Percentiles rank a stretch among this genome's conserved stretches.
Evolutionary conservation across 2,329 filamentous ascomycete species (phyloP).

Genomic region (Curvularia spicifera): DNA sequence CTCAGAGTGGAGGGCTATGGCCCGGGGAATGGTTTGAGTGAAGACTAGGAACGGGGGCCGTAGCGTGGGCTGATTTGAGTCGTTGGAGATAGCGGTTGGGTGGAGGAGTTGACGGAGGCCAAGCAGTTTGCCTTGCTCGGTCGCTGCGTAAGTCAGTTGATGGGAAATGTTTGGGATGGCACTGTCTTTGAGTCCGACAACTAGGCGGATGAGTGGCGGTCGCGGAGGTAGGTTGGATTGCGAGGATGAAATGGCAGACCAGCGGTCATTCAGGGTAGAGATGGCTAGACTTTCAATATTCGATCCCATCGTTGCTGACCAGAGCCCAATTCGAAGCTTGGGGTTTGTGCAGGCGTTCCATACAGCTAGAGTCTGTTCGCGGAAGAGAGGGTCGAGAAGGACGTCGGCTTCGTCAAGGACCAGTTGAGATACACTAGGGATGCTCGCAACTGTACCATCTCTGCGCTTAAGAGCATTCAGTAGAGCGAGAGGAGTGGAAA

Average conservation of each 20-base stretch:
- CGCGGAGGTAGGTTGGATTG: conserved; percentile 44
- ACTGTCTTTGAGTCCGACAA: conserved; percentile 96
- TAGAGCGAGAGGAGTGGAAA: conserved; percentile 80
- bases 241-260: conserved; percentile 45
- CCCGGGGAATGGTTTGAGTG: conserved; percentile 92
- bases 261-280: conserved; percentile 60
- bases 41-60: conserved; percentile 93
- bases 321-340: conserved; percentile 77
- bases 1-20: conserved; percentile 84
- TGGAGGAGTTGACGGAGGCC: conserved; percentile 88
- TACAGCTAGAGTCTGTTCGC: conserved; percentile 82
- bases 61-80: conserved; percentile 58
- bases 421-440: conserved; percentile 74
- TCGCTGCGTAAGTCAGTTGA: conserved; percentile 87
- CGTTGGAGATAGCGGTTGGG: conserved; percentile 65
- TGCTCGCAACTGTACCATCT: conserved; percentile 53
- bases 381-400: conserved; percentile 87
- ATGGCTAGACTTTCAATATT: conserved; percentile 82
- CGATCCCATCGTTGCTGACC: conserved; percentile 97
- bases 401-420: conserved; percentile 96
- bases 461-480: conserved; percentile 71
- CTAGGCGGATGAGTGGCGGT: conserved; percentile 73
- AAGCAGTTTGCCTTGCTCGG: conserved; percentile 90
- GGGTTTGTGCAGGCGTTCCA: conserved; percentile 79
- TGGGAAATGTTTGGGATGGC: conserved; percentile 92